Conservation (phyloP, 352 stramenopile species). For the Phytophthora ramorum region DNA sequence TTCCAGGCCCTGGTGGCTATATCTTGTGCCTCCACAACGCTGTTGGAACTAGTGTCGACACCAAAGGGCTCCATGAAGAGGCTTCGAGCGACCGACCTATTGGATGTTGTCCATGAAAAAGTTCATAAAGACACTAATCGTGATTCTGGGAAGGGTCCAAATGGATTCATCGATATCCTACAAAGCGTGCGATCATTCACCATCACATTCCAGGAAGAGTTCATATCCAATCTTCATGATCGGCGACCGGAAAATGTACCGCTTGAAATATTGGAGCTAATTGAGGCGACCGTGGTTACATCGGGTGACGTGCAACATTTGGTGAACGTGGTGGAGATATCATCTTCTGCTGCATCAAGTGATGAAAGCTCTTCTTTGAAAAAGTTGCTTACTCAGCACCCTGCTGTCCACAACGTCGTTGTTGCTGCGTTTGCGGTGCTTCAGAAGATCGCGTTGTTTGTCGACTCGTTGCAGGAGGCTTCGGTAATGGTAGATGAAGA, state of each 20-base stretch:
- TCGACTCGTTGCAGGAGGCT: constrained; percentile 15
- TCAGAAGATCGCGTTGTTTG: constrained; percentile 26
- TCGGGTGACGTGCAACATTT: constrained; percentile 11
- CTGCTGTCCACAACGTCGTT: constrained; percentile 29
- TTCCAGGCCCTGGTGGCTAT: constrained; percentile 31
- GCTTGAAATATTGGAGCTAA: constrained; percentile 11
- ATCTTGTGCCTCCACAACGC: constrained; percentile 25
- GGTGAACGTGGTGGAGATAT: background rate
- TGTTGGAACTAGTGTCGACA: constrained; percentile 56
- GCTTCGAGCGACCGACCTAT: constrained; percentile 35
- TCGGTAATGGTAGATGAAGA: constrained; percentile 16
- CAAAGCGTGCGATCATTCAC: constrained; percentile 36
- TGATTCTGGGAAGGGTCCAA: constrained; percentile 12
- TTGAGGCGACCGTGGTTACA: constrained; percentile 16
- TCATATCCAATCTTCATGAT: constrained; percentile 39
- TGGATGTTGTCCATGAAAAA: constrained; percentile 10
- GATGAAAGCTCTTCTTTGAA: constrained; percentile 6
- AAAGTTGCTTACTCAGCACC: constrained; percentile 10
- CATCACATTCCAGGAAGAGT: constrained; percentile 40
- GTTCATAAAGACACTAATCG: constrained; percentile 10
- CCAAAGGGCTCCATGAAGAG: constrained; percentile 66
- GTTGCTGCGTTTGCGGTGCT: constrained; percentile 26
- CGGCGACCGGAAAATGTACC: constrained; percentile 4
- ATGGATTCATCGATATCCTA: constrained; percentile 30
- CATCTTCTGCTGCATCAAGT: background rate